Base-by-base conservation (phyloP, 257 asterid genomes). In the Oldenlandia corymbosa region DNA sequence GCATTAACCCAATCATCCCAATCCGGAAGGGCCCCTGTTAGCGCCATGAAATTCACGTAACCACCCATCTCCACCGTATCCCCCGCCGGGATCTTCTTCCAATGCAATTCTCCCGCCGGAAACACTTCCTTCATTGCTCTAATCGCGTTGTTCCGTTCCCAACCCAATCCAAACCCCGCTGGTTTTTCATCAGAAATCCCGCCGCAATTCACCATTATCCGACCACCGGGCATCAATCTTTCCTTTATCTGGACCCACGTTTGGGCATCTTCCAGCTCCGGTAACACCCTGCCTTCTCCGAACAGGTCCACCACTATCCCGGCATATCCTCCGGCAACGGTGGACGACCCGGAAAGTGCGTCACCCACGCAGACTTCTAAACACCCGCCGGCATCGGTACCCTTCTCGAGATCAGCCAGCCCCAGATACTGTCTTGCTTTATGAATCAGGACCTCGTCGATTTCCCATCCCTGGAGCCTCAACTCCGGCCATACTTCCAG, bases 131-230 rank as follows among this genome's bases (percentile, higher is more conserved):
- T 61, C 66, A 61, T 43, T 11, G 66, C 66, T 48, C 51, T 26
- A 0, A 61, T 17, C 0, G 37, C 53, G 17, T 43, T 1, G 45
- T 43, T 61, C 34, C 20, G 18, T 43, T 61, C 66, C 66, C 66
- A 61, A 8, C 52, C 66, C 51, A 10, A 4, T 1, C 1, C 8
- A 36, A 16, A 54, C 14, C 2, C n/a, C 20, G 5, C 23, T 5
- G 4, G 18, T 1, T 51, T 10, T 1, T 51, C 16, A 10, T 13
- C 13, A 9, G 42, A 43, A 27, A 16, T 37, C 10, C 54, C 66
- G 6, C 66, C 66, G 17, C 66, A 61, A 13, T 61, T 61, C 28
- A 43, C 66, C 66, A 61, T 61, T 5, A 61, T 27, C 11, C 66
- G 11, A 10, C 66, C 66, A 7, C 31, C 20, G 34, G 54, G 54